Evolutionary conservation across 129 eudicot genomes (phyloP), one percentile per base, ranked within the genome.

Genomic region (Escallonia rubra): DNA sequence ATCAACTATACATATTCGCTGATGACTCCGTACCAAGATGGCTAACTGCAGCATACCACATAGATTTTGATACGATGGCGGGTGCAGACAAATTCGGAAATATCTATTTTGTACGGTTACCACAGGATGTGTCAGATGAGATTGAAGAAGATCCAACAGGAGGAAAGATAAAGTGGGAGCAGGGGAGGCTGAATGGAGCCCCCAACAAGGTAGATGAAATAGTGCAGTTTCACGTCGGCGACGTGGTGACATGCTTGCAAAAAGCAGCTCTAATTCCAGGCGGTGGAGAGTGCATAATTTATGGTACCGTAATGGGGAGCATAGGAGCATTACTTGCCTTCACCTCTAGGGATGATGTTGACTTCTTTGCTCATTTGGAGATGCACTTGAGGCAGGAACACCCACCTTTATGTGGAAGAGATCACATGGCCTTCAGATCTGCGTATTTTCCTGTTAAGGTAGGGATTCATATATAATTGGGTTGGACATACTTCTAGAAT

Each of bases 121-220:
- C 97, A 10, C 97, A 89, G 68, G 99, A 94, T 59, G 94, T 94
- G 7, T 94, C 99, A 3, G 99, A 94, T 78, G 99, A 94, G 85
- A 90, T 94, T 71, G 99, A 94, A 76, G 99, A 94, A 68, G 99
- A 94, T 71, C 99, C 99, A 52, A 94, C 99, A 14, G 99, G 99
- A 47, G 99, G 99, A 55, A 94, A 87, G 77, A 90, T 94, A 60
- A 94, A 94, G 49, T 94, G 99, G 99, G 99, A 90, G 74, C 97
- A 94, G 81, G 97, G 99, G 43, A 94, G 85, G 79, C 87, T 94
- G 64, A 94, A 94, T 69, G 99, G 99, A 47, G 99, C 99, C 9
- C 97, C 97, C 3, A 90, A 94, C 79, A 94, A 94, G 75, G 90
- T 94, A 15, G 99, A 94, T 67, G 99, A 94, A 65, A 94, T 94